Conservation (phyloP, 306 rosid genomes). For the Cucumis hystrix region DNA sequence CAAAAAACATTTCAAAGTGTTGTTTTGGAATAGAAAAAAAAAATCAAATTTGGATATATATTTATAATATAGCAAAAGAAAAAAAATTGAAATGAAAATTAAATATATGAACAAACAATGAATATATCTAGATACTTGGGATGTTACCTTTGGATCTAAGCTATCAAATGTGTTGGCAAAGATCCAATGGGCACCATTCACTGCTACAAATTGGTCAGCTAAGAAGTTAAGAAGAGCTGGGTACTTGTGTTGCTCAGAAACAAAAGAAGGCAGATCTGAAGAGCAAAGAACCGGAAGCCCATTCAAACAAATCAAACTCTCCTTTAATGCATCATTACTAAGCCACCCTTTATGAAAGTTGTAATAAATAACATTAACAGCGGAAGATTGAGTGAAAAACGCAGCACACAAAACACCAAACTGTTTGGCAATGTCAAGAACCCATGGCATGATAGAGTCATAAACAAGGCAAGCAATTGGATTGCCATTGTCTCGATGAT, state of each 20-base stretch:
- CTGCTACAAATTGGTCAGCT: background rate
- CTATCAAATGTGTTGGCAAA: background rate
- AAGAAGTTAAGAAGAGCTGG: background rate
- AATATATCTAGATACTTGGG: too few species aligned
- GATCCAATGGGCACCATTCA: background rate
- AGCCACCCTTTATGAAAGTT: background rate
- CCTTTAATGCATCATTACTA: too few species aligned
- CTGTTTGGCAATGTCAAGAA: conserved; percentile 22
- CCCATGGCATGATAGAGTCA: conserved; percentile 31
- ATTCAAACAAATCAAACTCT: too few species aligned
- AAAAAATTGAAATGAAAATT: too few species aligned
- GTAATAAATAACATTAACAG: conserved; percentile 21
- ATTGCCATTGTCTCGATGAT: background rate
- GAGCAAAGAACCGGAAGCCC: too few species aligned
- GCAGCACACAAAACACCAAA: conserved; percentile 13
- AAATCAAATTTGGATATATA: too few species aligned
- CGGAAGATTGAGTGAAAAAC: conserved; percentile 26
- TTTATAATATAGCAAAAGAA: too few species aligned
- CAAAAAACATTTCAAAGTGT: too few species aligned
- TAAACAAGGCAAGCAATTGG: conserved; percentile 23
- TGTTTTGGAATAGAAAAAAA: too few species aligned
- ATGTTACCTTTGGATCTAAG: background rate
- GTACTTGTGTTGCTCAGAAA: background rate
- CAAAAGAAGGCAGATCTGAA: too few species aligned
- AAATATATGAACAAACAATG: too few species aligned